Conservation (phyloP, 768 basidiomycete genomes). For the Tulasnella sp. region DNA sequence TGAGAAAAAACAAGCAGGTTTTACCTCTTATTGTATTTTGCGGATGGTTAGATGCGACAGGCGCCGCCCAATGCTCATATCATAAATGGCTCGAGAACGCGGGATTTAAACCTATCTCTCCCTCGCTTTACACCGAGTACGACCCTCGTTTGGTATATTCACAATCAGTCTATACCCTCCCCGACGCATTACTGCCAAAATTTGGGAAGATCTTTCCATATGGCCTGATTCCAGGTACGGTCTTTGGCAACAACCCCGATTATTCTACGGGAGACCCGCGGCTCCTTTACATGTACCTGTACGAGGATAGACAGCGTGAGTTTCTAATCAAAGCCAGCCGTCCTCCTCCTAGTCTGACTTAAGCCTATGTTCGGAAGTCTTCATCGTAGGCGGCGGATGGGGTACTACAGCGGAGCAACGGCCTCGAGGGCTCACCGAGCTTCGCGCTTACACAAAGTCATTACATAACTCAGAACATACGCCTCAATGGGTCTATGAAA, state of each 20-base stretch:
- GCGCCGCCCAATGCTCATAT: conserved; percentile 23
- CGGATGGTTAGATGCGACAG: conserved; percentile 26
- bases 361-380: not conserved
- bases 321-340: not conserved
- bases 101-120: conserved; percentile 17
- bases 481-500: not conserved
- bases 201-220: not conserved
- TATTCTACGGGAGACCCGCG: not conserved
- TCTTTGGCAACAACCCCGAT: not conserved
- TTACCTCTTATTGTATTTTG: no score
- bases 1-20: no score
- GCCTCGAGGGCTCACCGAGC: not conserved
- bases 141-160: conserved; percentile 20
- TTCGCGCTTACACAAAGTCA: not conserved
- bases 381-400: not conserved
- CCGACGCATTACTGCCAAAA: no score
- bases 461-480: not conserved
- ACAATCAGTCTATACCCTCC: no score
- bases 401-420: not conserved
- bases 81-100: conserved; percentile 23
- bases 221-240: not conserved
- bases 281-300: not conserved
- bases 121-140: conserved; percentile 21
- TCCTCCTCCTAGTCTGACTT: no score
- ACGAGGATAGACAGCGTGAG: not conserved